Evolutionary conservation across 179 eudicot genomes (phyloP).

Genomic region (Beta macrorhiza): DNA sequence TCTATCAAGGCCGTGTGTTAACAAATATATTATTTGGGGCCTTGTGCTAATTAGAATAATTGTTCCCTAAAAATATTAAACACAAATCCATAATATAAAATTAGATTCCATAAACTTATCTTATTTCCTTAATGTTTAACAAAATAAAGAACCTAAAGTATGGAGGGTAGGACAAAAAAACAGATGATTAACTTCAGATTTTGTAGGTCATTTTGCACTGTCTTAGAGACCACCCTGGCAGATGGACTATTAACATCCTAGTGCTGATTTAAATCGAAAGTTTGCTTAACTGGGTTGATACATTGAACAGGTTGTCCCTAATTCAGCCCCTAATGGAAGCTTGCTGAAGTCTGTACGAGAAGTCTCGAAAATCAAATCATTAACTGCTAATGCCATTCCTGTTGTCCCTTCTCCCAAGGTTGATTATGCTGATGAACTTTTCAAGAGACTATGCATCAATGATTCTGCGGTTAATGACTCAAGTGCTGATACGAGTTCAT

Average conservation of each 20-base stretch:
- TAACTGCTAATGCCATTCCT: constrained; percentile 21
- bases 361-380: constrained; percentile 23
- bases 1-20: no score
- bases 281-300: constrained; percentile 18
- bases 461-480: constrained; percentile 36
- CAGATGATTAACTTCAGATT: no score
- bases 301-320: constrained; percentile 35
- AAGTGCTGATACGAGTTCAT: constrained; percentile 34
- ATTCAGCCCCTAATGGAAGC: constrained; percentile 22
- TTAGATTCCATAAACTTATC: no score
- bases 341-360: constrained; percentile 29
- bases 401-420: constrained; percentile 33
- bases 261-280: not conserved
- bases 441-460: constrained; percentile 44
- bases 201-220: no score
- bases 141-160: no score
- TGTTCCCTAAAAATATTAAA: no score
- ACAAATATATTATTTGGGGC: no score
- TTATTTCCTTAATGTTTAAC: no score
- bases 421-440: constrained; percentile 62
- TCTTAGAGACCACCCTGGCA: no score
- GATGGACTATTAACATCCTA: not conserved
- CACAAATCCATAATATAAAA: no score
- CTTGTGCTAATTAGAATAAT: no score
- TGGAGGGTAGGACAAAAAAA: no score